Evolutionary conservation across 2,329 filamentous ascomycete species (phyloP).

Genomic region (Coniochaeta hoffmannii): DNA sequence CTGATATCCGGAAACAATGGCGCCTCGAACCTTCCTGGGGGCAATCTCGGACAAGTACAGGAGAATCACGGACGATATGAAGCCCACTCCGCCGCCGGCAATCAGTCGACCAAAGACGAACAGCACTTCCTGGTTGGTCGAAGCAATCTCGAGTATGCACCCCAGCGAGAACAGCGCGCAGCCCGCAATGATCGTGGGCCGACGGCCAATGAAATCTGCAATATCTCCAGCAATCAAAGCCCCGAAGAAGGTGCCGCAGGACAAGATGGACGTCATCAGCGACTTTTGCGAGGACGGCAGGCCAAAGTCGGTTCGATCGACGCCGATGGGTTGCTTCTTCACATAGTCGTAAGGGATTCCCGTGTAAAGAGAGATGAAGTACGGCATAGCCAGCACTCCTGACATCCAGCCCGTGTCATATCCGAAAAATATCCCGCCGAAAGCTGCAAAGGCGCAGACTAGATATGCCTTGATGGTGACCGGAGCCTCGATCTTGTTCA

Average conservation of each 20-base stretch:
- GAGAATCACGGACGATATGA: constrained; percentile 61
- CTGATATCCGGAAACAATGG: constrained; percentile 67
- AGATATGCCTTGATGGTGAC: constrained; percentile 52
- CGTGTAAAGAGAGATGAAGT: constrained; percentile 32
- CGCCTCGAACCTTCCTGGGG: constrained; percentile 60
- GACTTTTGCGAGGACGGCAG: constrained; percentile 18
- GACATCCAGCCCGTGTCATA: constrained; percentile 53
- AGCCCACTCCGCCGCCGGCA: constrained; percentile 59
- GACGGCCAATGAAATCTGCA: constrained; percentile 56
- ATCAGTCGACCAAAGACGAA: constrained; percentile 59
- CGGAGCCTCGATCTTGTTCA: constrained; percentile 48
- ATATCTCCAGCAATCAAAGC: constrained; percentile 58
- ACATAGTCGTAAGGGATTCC: constrained; percentile 23
- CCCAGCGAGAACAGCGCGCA: constrained; percentile 54
- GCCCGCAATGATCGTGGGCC: constrained; percentile 49
- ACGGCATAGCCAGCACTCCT: constrained; percentile 31
- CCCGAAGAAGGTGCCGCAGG: constrained; percentile 57
- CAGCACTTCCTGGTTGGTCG: constrained; percentile 39
- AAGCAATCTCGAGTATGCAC: constrained; percentile 52
- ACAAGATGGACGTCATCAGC: constrained; percentile 59
- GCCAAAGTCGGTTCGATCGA: constrained; percentile 12
- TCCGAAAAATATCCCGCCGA: constrained; percentile 52
- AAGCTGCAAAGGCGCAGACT: constrained; percentile 53
- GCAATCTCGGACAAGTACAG: constrained; percentile 61
- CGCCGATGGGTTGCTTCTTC: constrained; percentile 13